Base-by-base conservation (phyloP, 2,329 filamentous ascomycete genomes). In the Chaetomium strumarium region DNA sequence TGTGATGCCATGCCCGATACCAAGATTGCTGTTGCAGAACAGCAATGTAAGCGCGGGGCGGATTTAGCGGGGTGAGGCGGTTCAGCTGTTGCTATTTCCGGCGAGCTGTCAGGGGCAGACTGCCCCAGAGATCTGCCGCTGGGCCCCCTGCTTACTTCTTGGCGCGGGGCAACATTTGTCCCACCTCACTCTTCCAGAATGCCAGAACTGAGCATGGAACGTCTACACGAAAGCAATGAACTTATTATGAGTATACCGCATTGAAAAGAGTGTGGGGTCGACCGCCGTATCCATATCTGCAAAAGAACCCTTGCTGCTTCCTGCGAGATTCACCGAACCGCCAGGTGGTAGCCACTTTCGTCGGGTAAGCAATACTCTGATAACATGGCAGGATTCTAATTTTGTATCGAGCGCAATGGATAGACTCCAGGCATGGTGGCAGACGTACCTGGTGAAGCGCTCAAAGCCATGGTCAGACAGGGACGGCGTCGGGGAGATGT, bases 61-160 rank as follows among this genome's bases (percentile, higher is more conserved):
- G 30, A 12, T 16, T 20, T 20, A 19, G 31, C 6, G 39, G 46
- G 38, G 46, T 37, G 10, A 39, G 16, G 41, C 41, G 31, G 42
- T 38, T 48, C 43, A 54, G 47, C 52, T 44, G 52, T 13, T 44
- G 33, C 43, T 51, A 51, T 51, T 51, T 34, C 45, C 31, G 40
- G 47, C 7, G 14, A 10, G 4, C 6, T 30, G 41, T 24, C 41
- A 41, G 29, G 31, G 47, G 39, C 17, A 5, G 39, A 11, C 37
- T 34, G n/a, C n/a, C 33, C 40, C 44, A 43, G 17, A 4, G 50
- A 47, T 52, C 50, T 31, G 37, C 46, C 13, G 11, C 5, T 33
- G 6, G 24, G 14, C n/a, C 8, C 7, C 36, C 14, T 43, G 55
- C 55, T 54, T 56, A 56, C 48, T 12, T 24, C 55, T 56, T 56